Conservation (phyloP, 768 basidiomycete species). For the Boletellus emodensis region DNA sequence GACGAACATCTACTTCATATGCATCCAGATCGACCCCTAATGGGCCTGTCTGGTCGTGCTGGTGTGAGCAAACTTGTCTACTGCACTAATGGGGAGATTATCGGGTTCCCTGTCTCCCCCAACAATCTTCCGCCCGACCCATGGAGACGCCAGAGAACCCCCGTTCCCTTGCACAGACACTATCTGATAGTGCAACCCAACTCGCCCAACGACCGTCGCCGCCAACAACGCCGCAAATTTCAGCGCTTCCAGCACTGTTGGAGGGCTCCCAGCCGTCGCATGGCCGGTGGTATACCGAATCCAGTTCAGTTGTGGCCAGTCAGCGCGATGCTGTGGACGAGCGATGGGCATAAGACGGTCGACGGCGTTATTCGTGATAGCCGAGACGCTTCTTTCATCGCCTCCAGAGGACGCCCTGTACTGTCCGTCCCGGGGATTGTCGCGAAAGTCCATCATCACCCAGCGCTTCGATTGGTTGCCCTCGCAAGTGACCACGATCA, state of each 20-base stretch:
- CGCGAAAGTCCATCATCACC: slow-evolving; percentile 37
- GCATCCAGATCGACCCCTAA: neutral
- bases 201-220: slow-evolving; percentile 37
- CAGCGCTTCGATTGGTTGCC: slow-evolving; percentile 19
- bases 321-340: slow-evolving; percentile 6
- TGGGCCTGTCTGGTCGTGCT: slow-evolving; percentile 12
- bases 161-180: slow-evolving; percentile 17
- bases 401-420: slow-evolving; percentile 10
- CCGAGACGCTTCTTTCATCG: slow-evolving; percentile 15
- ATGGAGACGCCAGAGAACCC: slow-evolving; percentile 37
- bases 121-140: slow-evolving; percentile 30
- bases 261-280: slow-evolving; percentile 24
- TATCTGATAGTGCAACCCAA: slow-evolving; percentile 26
- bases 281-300: slow-evolving; percentile 7
- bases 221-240: slow-evolving; percentile 48
- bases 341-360: slow-evolving; percentile 17
- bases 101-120: neutral
- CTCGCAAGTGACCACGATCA: slow-evolving; percentile 36
- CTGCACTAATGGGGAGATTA: neutral
- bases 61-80: neutral
- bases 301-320: slow-evolving; percentile 14
- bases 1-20: too few relatives aligned
- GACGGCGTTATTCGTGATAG: slow-evolving; percentile 18
- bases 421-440: slow-evolving; percentile 28
- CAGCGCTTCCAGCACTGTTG: slow-evolving; percentile 48